phyloP scores from a whole-genome alignment of 352 stramenopile species.

The Elongisporangium prolatum region DNA sequence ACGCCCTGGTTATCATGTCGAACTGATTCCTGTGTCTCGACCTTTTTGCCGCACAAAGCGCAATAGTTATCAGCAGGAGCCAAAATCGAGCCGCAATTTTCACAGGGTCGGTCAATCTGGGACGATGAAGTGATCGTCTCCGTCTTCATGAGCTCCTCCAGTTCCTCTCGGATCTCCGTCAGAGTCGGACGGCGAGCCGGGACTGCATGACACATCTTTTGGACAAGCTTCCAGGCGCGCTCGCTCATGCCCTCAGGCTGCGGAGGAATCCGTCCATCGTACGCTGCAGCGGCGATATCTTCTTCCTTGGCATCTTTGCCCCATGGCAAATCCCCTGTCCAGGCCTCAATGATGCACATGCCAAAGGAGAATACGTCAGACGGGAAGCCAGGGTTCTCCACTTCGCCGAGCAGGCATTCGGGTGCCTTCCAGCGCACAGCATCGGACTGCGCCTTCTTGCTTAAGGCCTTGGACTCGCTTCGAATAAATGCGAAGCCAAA shows the following conservation, averaged over 20 bases:
- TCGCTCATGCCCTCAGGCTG: neutral
- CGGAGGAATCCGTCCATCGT: neutral
- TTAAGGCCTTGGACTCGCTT: constrained; percentile 21
- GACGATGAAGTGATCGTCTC: neutral
- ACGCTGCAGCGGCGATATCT: neutral
- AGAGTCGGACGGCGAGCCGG: neutral
- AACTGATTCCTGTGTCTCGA: neutral
- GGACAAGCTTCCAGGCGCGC: neutral
- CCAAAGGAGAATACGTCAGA: constrained; percentile 24
- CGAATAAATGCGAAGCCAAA: constrained; percentile 38
- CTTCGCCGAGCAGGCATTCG: constrained; percentile 22
- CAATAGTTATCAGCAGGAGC: neutral
- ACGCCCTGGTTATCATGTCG: neutral
- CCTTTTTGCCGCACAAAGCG: neutral
- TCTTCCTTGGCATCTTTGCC: neutral
- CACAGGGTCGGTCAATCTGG: neutral
- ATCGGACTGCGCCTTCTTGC: constrained; percentile 26
- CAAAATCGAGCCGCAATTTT: neutral
- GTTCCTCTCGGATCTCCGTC: neutral
- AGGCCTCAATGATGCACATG: constrained; percentile 18
- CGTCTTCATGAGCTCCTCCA: neutral
- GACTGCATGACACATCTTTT: neutral
- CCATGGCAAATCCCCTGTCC: constrained; percentile 10
- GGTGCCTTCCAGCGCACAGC: constrained; percentile 34
- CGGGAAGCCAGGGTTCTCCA: neutral